phyloP scores from a whole-genome alignment of 164 flowering plant genomes.

The Chimonanthus praecox region DNA sequence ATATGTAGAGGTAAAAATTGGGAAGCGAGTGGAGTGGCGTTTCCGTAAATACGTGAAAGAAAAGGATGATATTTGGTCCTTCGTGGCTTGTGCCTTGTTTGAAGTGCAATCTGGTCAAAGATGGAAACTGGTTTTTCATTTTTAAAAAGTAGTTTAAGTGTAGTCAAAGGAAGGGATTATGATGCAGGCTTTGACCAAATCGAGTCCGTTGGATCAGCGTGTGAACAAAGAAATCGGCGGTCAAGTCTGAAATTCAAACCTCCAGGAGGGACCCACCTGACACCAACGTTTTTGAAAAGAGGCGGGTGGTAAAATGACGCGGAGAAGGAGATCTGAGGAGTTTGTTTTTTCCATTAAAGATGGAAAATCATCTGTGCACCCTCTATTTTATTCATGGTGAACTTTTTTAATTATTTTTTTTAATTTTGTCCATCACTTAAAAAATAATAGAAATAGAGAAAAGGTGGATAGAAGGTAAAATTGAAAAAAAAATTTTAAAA shows the following conservation, averaged over 20 bases:
- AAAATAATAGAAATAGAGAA: too few relatives aligned
- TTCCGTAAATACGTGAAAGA: neutral
- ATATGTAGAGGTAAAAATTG: too few relatives aligned
- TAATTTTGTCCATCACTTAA: too few relatives aligned
- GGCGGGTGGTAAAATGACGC: neutral
- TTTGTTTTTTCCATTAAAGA: neutral
- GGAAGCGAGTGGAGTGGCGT: neutral
- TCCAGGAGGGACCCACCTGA: neutral
- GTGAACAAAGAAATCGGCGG: neutral
- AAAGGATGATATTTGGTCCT: neutral
- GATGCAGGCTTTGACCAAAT: neutral
- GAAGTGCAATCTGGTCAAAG: constrained; percentile 62
- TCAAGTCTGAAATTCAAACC: neutral
- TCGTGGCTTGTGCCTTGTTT: constrained; percentile 39
- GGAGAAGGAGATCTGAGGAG: too few relatives aligned
- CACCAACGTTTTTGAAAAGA: neutral
- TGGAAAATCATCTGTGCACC: too few relatives aligned
- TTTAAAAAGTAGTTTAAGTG: constrained; percentile 7
- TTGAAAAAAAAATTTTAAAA: too few relatives aligned
- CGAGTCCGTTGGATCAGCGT: neutral
- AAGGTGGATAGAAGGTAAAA: too few relatives aligned
- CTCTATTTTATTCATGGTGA: too few relatives aligned
- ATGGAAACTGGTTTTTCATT: constrained; percentile 16
- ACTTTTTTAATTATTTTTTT: too few relatives aligned
- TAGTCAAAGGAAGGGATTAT: constrained; percentile 39